phyloP scores from a whole-genome alignment of 1,284 basidiomycete species.

The Trichosporon sp. region DNA sequence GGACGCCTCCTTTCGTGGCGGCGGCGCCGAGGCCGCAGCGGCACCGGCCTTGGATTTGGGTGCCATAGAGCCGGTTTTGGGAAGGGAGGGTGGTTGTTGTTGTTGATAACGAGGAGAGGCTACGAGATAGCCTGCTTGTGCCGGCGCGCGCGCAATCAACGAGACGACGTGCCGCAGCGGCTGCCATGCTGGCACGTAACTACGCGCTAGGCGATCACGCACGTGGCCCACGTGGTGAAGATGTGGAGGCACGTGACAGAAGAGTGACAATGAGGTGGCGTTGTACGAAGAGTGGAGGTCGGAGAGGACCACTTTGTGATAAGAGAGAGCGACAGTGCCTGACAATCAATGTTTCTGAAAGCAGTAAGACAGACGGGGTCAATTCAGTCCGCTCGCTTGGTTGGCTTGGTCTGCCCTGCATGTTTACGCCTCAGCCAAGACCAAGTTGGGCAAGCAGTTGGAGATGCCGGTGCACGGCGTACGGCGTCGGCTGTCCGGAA shows the following conservation, averaged over 20 bases:
- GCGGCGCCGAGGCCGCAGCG: neutral
- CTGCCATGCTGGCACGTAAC: neutral
- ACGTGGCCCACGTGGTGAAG: neutral
- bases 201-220: neutral
- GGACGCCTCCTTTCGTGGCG: neutral
- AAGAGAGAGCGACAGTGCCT: neutral
- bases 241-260: neutral
- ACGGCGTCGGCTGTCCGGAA: no score
- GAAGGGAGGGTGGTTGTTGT: neutral
- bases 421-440: neutral
- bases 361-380: neutral
- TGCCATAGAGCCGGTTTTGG: conserved; percentile 3
- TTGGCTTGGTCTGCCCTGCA: neutral
- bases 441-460: neutral
- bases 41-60: conserved; percentile 7
- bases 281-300: neutral
- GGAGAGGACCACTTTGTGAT: neutral
- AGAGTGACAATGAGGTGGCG: neutral
- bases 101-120: neutral
- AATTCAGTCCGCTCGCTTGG: no score
- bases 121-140: neutral
- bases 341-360: neutral
- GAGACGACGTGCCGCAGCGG: neutral
- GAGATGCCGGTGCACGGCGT: neutral
- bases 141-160: neutral